Evolutionary conservation across 176 grass and related monocot genomes (phyloP), one percentile per base, ranked within the genome.

Genomic region (Sorghum bicolor): DNA sequence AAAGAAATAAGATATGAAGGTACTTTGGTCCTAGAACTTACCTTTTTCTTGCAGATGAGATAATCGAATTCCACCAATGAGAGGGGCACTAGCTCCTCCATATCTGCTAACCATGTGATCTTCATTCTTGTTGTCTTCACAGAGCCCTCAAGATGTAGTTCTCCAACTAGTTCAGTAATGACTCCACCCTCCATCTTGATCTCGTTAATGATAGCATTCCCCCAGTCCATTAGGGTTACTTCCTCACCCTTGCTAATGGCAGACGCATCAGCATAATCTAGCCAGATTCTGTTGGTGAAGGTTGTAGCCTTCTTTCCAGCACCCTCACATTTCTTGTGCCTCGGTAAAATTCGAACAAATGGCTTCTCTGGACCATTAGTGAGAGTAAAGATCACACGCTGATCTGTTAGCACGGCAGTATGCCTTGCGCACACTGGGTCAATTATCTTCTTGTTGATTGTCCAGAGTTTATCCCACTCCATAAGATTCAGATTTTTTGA

Each of bases 401-500:
- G 71, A 28, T 91, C 88, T 69, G 90, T 91, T 48, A 94, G 48
- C 45, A 97, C 88, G 67, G 90, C 90, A 32, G 92, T 94, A 82
- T 97, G 95, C 74, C 92, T 92, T 40, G 90, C 83, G n/a, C 92
- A 97, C 30, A 88, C 84, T 68, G 95, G 95, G 67, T 97, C 92
- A 70, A 92, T 89, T 85, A 97, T 85, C 77, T 97, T 94, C 84
- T 97, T 92, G 87, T 97, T 97, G 66, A 92, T 94, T 79, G 95
- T 97, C 95, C 92, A 97, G 70, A 97, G 89, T 65, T 94, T 97
- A 84, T 97, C 95, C 95, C 95, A 94, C 78, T 97, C 92, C 92
- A 97, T 97, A 26, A 97, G 88, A 88, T 94, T 97, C 74, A 97
- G 72, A 89, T 94, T 97, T 72, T 97, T 94, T 37, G 92, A 97